A percentile compares a stretch with the other conserved stretches of the same genome.
phyloP scores from a whole-genome alignment of 208 protist genomes.

The Trypanosoma platydactyli region DNA sequence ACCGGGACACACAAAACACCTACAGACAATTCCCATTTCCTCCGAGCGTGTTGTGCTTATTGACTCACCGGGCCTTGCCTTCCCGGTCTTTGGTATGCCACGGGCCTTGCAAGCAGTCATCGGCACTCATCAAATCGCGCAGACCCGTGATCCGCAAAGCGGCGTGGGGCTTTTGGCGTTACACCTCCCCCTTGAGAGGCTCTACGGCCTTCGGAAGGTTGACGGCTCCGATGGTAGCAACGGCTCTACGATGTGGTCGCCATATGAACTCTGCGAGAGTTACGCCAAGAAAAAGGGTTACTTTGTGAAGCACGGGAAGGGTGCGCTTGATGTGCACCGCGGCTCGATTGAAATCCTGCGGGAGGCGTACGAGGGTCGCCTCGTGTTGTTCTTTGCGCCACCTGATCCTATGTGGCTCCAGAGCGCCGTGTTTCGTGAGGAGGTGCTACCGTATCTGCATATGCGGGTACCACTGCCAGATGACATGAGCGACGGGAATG shows the following conservation, averaged over 20 bases:
- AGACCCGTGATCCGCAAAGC: slow-evolving; percentile 95
- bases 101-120: slow-evolving; percentile 91
- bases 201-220: slow-evolving; percentile 85
- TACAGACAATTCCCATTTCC: slow-evolving; percentile 95
- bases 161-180: slow-evolving; percentile 90
- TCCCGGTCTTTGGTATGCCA: slow-evolving; percentile 84
- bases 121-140: slow-evolving; percentile 96
- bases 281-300: slow-evolving; percentile 90
- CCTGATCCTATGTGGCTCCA: slow-evolving; percentile 60
- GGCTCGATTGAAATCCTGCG: slow-evolving; percentile 87
- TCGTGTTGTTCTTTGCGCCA: slow-evolving; percentile 86
- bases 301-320: slow-evolving; percentile 85
- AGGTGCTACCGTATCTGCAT: slow-evolving; percentile 42
- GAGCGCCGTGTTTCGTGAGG: slow-evolving; percentile 43
- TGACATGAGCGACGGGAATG: not conserved
- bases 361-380: slow-evolving; percentile 85
- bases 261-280: slow-evolving; percentile 92
- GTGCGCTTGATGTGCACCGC: slow-evolving; percentile 85
- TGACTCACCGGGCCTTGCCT: slow-evolving; percentile 95
- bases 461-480: slow-evolving; percentile 13
- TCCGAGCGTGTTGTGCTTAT: slow-evolving; percentile 85
- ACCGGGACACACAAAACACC: slow-evolving; percentile 97
- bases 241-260: slow-evolving; percentile 68
- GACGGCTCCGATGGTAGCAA: slow-evolving; percentile 49
- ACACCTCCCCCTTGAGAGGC: slow-evolving; percentile 86